These are phyloP conservation scores for Phaeosphaeriaceae sp. DNA, from an alignment of 2,329 filamentous ascomycete species.

Conservation along the genomic window DNA sequence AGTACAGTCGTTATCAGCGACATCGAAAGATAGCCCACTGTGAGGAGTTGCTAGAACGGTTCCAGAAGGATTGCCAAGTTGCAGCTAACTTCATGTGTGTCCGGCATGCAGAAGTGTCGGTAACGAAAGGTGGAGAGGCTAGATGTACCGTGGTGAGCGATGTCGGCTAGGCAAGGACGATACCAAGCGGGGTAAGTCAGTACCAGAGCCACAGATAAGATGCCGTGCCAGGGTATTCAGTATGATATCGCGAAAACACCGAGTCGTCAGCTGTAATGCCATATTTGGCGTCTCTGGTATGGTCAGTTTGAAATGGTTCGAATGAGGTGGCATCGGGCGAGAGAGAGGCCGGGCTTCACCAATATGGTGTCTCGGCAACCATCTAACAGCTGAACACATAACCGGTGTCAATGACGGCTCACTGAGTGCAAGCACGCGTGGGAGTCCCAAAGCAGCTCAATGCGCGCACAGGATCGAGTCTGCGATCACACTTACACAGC, in stretches of 20 bases:
- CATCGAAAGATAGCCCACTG: slow-evolving; percentile 1
- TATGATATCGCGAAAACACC: neutral
- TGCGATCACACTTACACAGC: neutral
- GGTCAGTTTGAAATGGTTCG: neutral
- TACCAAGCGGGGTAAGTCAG: neutral
- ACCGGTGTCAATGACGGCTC: neutral
- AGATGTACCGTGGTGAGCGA: neutral
- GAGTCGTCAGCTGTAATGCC: neutral
- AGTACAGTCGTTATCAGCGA: slow-evolving; percentile 1
- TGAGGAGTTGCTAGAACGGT: neutral
- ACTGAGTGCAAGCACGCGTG: neutral
- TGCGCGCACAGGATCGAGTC: neutral
- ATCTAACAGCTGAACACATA: neutral
- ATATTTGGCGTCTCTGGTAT: neutral
- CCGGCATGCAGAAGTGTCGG: neutral
- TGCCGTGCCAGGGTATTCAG: neutral
- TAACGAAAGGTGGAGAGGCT: neutral
- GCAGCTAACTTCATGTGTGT: neutral
- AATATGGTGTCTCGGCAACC: neutral
- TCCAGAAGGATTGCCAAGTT: slow-evolving; percentile 8
- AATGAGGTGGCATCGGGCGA: neutral
- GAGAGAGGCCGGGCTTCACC: neutral
- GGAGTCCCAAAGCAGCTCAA: neutral
- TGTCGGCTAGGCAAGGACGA: neutral
- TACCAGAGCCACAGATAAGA: neutral